phyloP scores from a whole-genome alignment of 2,329 filamentous ascomycete species.

The Epichloe brachyelytri region DNA sequence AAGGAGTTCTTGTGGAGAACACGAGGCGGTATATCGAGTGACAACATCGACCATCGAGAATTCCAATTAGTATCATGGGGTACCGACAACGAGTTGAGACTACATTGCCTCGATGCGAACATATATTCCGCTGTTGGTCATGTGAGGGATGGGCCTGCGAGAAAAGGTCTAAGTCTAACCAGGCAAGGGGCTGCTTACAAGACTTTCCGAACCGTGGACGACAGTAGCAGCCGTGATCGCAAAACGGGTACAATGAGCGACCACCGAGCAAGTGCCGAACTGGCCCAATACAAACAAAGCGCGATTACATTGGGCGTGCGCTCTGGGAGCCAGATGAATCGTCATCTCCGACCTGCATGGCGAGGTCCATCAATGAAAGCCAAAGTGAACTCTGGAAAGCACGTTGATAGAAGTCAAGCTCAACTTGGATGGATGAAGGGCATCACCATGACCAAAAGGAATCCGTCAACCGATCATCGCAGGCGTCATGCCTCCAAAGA shows the following conservation, averaged over 20 bases:
- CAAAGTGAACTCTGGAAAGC: slow-evolving; percentile 28
- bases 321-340: slow-evolving; percentile 16
- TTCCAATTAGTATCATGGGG: slow-evolving; percentile 94
- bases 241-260: slow-evolving; percentile 50
- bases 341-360: slow-evolving; percentile 30
- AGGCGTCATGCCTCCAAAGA: slow-evolving; percentile 38
- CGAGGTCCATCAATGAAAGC: slow-evolving; percentile 47
- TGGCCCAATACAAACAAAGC: slow-evolving; percentile 29
- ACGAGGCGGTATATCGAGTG: slow-evolving; percentile 52
- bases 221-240: slow-evolving; percentile 42
- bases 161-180: slow-evolving; percentile 56
- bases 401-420: slow-evolving; percentile 34
- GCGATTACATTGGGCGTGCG: slow-evolving; percentile 32
- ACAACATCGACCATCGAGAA: slow-evolving; percentile 68
- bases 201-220: slow-evolving; percentile 66
- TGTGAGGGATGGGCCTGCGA: slow-evolving; percentile 52
- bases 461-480: slow-evolving; percentile 25
- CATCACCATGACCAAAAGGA: slow-evolving; percentile 49
- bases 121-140: slow-evolving; percentile 59
- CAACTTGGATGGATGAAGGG: slow-evolving; percentile 60
- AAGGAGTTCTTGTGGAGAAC: slow-evolving; percentile 88
- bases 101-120: slow-evolving; percentile 59
- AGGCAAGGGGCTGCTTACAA: slow-evolving; percentile 77
- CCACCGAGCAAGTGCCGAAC: slow-evolving; percentile 33
- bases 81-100: slow-evolving; percentile 66